A percentile compares a stretch with the other conserved stretches of the same genome.
Evolutionary conservation across 805 yeast species (phyloP).

Genomic region (Metschnikowia matae): DNA sequence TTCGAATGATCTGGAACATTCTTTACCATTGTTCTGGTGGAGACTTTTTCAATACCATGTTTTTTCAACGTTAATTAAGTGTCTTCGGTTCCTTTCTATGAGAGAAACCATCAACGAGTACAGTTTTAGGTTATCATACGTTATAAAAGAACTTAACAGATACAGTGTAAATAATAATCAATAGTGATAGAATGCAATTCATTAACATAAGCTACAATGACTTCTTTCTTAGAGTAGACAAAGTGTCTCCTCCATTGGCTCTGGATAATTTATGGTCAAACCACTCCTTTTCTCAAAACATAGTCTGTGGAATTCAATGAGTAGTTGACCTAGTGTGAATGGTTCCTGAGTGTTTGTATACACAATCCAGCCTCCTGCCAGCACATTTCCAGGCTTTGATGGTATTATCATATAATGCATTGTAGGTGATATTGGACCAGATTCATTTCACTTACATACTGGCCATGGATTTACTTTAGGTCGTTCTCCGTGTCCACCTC

Average conservation of each 20-base stretch:
- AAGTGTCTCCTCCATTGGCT: conserved; percentile 19
- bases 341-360: conserved; percentile 74
- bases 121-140: too few relatives aligned
- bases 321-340: conserved; percentile 98
- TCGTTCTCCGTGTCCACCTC: background rate
- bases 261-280: conserved; percentile 65
- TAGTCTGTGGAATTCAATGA: conserved; percentile 87
- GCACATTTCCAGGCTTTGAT: conserved; percentile 88
- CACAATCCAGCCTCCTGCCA: conserved; percentile 59
- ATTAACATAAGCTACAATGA: conserved; percentile 63
- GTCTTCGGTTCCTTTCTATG: too few relatives aligned
- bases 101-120: too few relatives aligned
- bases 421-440: conserved; percentile 83
- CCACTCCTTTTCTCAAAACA: conserved; percentile 78
- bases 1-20: too few relatives aligned
- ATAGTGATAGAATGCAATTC: conserved; percentile 35
- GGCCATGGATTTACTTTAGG: background rate
- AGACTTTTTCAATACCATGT: too few relatives aligned
- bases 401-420: conserved; percentile 93
- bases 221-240: conserved; percentile 33
- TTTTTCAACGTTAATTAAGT: too few relatives aligned
- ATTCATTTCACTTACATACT: too few relatives aligned
- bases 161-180: too few relatives aligned
- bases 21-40: too few relatives aligned
- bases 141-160: too few relatives aligned